Evolutionary conservation across 2,329 filamentous ascomycete genomes (phyloP).

Genomic region (Alternaria burnsii): DNA sequence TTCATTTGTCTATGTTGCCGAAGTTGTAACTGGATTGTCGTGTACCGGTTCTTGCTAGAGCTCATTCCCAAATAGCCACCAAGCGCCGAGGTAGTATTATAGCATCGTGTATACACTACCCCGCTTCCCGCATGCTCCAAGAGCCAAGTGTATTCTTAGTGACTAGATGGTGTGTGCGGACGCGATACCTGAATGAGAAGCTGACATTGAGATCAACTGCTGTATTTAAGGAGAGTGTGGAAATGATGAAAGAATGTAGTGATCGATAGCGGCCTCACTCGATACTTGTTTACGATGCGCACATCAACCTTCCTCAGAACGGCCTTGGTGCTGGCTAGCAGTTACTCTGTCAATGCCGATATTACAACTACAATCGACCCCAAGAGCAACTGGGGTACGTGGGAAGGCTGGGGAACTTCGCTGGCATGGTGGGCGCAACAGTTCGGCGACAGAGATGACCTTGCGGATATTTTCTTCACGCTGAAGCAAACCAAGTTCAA

Average conservation of each 20-base stretch:
- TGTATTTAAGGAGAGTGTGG: neutral
- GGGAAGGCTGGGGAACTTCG: conserved; percentile 19
- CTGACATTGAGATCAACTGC: neutral
- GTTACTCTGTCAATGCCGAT: conserved; percentile 10
- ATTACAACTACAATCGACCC: conserved; percentile 11
- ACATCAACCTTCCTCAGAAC: conserved; percentile 6
- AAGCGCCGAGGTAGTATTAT: neutral
- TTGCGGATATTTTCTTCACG: conserved; percentile 17
- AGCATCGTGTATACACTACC: conserved; percentile 1
- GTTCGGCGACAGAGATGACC: conserved; percentile 14
- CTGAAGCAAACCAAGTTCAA: conserved; percentile 9
- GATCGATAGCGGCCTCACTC: neutral
- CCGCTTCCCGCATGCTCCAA: conserved; percentile 4
- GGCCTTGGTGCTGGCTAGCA: conserved; percentile 7
- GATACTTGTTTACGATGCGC: conserved; percentile 4
- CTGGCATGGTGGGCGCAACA: conserved; percentile 19
- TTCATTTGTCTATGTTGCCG: neutral
- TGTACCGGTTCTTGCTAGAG: neutral
- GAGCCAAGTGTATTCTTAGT: neutral
- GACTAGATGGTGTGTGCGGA: conserved; percentile 1
- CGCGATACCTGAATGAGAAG: conserved; percentile 1
- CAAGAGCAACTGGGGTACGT: conserved; percentile 16
- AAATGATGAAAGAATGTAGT: neutral
- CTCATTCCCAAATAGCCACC: neutral
- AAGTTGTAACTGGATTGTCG: neutral